A percentile compares a stretch with the other conserved stretches of the same genome.
Conservation (phyloP, 164 flowering plant genomes). For the Magnolia changhungtana region DNA sequence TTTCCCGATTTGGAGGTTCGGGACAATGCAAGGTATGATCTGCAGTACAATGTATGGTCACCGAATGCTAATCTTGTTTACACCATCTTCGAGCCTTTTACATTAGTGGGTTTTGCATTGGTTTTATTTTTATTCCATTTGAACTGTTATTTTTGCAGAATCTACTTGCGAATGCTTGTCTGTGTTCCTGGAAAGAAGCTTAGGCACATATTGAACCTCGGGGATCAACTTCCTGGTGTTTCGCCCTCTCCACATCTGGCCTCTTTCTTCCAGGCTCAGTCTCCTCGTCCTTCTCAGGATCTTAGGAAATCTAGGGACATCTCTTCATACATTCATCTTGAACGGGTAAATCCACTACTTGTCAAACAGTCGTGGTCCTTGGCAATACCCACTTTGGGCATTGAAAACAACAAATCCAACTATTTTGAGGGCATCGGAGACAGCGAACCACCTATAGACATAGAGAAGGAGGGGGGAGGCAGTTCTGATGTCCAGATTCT, state of each 20-base stretch:
- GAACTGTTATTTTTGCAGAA: slow-evolving; percentile 42
- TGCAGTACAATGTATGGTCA: not conserved
- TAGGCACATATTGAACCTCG: slow-evolving; percentile 62
- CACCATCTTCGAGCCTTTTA: not conserved
- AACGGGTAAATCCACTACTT: slow-evolving; percentile 57
- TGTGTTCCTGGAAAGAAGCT: slow-evolving; percentile 89
- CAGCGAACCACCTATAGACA: slow-evolving; percentile 22
- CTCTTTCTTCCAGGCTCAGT: slow-evolving; percentile 52
- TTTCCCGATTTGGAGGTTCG: slow-evolving; percentile 98
- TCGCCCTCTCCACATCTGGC: slow-evolving; percentile 58
- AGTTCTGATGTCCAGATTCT: slow-evolving; percentile 20
- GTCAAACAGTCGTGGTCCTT: slow-evolving; percentile 89
- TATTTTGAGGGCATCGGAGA: slow-evolving; percentile 43
- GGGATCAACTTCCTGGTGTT: slow-evolving; percentile 63
- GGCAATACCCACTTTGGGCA: slow-evolving; percentile 45
- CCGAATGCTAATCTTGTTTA: not conserved
- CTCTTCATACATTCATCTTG: slow-evolving; percentile 70
- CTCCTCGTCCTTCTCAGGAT: slow-evolving; percentile 46
- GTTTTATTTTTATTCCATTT: not conserved
- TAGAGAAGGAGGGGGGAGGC: slow-evolving; percentile 29
- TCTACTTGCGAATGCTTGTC: slow-evolving; percentile 79
- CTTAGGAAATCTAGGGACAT: slow-evolving; percentile 51
- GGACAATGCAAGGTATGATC: slow-evolving; percentile 83
- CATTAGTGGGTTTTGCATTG: too few relatives aligned
- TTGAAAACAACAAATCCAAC: slow-evolving; percentile 25